A percentile compares a stretch with the other conserved stretches of the same genome.
These are phyloP conservation scores for Letharia columbiana DNA, from an alignment of 495 filamentous ascomycete genomes.

Conservation along the genomic window DNA sequence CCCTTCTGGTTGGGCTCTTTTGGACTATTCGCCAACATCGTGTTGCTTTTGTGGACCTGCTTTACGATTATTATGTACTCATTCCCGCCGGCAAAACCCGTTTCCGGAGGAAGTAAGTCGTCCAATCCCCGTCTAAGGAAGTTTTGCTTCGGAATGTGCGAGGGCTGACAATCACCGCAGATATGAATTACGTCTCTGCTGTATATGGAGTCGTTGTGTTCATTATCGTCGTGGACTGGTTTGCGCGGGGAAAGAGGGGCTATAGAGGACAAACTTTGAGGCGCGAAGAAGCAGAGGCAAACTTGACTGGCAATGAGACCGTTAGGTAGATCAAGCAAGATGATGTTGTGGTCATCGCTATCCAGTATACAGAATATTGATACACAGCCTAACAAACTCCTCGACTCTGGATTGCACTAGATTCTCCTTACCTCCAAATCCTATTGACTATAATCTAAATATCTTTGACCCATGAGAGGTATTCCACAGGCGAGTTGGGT, in stretches of 20 bases:
- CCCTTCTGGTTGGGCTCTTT: constrained; percentile 41
- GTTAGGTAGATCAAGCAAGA: not conserved
- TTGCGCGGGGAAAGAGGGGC: constrained; percentile 34
- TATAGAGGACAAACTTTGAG: constrained; percentile 30
- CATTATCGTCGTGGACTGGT: constrained; percentile 41
- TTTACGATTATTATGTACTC: constrained; percentile 49
- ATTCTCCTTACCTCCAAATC: too few species aligned
- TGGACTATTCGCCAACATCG: constrained; percentile 38
- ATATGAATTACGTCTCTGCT: constrained; percentile 51
- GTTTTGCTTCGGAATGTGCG: not conserved
- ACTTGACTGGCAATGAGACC: not conserved
- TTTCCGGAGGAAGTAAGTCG: constrained; percentile 31
- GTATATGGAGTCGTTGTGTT: constrained; percentile 42
- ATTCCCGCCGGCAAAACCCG: constrained; percentile 40
- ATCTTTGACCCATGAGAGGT: too few species aligned
- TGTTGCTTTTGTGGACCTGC: constrained; percentile 42
- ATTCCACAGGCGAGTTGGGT: too few species aligned
- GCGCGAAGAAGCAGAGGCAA: constrained; percentile 17
- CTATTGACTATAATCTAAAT: too few species aligned
- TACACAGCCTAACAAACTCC: too few species aligned
- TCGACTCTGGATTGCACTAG: too few species aligned
- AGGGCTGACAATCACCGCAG: constrained; percentile 19
- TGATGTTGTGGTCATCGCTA: not conserved
- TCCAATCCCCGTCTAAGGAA: not conserved
- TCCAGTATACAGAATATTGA: too few species aligned